Evolutionary conservation across 2,329 filamentous ascomycete species (phyloP).

Genomic region (Cladosporium velox): DNA sequence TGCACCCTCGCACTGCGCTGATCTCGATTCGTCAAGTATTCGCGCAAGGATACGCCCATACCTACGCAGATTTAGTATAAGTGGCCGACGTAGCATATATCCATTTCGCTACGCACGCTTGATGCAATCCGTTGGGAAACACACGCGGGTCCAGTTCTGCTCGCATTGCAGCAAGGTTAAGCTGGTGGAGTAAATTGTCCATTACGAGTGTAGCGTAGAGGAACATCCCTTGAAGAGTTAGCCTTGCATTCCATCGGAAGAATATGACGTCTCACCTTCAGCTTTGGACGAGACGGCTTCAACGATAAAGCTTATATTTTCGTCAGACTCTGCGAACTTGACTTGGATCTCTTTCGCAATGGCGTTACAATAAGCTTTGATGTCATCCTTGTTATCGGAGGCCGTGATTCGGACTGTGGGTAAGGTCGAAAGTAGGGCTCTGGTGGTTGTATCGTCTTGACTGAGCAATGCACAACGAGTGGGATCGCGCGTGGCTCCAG

Average conservation of each 20-base stretch:
- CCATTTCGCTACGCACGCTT: slow-evolving; percentile 13
- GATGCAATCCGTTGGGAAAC: slow-evolving; percentile 14
- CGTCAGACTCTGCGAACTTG: background rate
- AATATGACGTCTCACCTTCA: background rate
- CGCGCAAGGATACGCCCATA: background rate
- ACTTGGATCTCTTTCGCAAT: background rate
- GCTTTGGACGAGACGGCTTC: background rate
- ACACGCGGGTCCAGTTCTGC: background rate
- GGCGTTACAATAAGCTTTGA: slow-evolving; percentile 5
- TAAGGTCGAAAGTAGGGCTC: background rate
- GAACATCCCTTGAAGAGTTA: slow-evolving; percentile 22
- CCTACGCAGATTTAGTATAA: background rate
- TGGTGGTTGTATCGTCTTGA: slow-evolving; percentile 15
- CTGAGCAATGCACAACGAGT: slow-evolving; percentile 19
- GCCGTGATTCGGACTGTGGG: slow-evolving; percentile 12
- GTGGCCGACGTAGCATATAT: too few relatives aligned
- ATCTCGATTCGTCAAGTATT: background rate
- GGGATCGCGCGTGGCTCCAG: background rate
- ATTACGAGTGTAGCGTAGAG: slow-evolving; percentile 24
- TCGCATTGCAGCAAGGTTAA: background rate
- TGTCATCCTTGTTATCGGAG: slow-evolving; percentile 7
- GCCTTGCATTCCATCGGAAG: background rate
- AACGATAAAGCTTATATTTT: background rate
- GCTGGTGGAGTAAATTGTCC: slow-evolving; percentile 18
- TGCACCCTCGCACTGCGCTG: background rate